Evolutionary conservation across 768 basidiomycete genomes (phyloP), one percentile per base, ranked within the genome.

Genomic region (Calocera cornea): DNA sequence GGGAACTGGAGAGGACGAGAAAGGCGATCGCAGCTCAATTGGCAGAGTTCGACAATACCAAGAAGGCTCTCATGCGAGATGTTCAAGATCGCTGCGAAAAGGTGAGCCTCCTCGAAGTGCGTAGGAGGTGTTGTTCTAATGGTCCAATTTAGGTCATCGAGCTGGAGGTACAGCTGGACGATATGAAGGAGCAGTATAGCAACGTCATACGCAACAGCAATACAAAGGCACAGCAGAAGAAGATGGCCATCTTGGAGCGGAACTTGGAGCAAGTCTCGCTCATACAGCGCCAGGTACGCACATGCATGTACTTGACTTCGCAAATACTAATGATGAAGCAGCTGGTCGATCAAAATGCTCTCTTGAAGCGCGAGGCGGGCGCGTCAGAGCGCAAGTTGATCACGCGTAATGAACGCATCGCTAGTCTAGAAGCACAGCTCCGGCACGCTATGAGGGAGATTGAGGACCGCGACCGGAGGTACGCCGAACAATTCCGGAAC

Each of bases 51-150:
- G 97, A 99, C 75, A 89, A 91, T 22, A 94, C 97, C 72, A 98
- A 98, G 84, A 95, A 97, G 81, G 95, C 91, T 63, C 84, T 99
- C 70, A 97, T 99, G 91, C 88, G 93, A 40, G 97, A 99, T 81
- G 79, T 99, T 72, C 95, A 97, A 80, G 97, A 99, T 77, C 94
- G 97, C 33, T 99, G 97, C 76, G 97, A 99, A 82, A 98, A 98
- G 87, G 95, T 92, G 65, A 69, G 78, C 72, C n/a, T 2, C 24
- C 33, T 22, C 41, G 22, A 8, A 19, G 27, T 64, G 49, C 64
- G 64, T 66, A 65, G 67, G 69, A 34, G 44, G 68, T 68, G 34
- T 64, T 50, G 67, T 71, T n/a, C 68, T 65, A 70, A 49, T 64
- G n/a, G 70, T 69, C 60, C 40, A 47, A 19, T 54, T 70, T 68